A percentile compares a stretch with the other conserved stretches of the same genome.
Evolutionary conservation across 306 rosid species (phyloP).

Genomic region (Medicago arabica): DNA sequence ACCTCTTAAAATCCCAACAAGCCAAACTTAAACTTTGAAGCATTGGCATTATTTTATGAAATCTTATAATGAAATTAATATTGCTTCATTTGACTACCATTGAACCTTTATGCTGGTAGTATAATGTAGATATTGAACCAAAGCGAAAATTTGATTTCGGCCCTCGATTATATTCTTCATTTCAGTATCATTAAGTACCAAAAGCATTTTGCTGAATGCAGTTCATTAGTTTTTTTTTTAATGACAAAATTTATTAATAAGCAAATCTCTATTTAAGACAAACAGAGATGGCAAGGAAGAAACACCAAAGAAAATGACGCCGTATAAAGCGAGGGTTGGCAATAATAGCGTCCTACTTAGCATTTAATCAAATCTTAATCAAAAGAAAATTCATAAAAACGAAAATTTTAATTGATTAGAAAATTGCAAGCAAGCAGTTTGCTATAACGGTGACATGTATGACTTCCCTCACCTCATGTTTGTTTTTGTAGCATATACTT

Average conservation of each 20-base stretch:
- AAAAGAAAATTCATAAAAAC: no score
- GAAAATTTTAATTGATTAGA: conserved; percentile 8
- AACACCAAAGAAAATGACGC: no score
- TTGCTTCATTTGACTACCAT: conserved; percentile 29
- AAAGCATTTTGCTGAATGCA: conserved; percentile 14
- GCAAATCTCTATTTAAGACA: no score
- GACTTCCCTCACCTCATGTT: conserved; percentile 10
- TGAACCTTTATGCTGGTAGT: no score
- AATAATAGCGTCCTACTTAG: no score
- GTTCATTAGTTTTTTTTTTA: not conserved
- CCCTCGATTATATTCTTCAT: conserved; percentile 9
- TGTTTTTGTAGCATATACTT: conserved; percentile 37
- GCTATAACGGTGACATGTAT: not conserved
- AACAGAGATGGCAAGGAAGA: no score
- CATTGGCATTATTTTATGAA: not conserved
- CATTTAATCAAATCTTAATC: fast-evolving
- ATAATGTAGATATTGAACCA: no score
- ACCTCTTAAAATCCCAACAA: no score
- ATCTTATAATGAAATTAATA: conserved; percentile 18
- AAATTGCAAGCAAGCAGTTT: conserved; percentile 18
- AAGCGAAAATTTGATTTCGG: conserved; percentile 22
- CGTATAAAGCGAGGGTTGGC: no score
- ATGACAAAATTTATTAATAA: no score
- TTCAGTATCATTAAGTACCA: conserved; percentile 15
- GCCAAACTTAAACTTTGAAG: no score